Evolutionary conservation across 164 flowering plant genomes (phyloP), one percentile per base, ranked within the genome.

Genomic region (Warburgia ugandensis): DNA sequence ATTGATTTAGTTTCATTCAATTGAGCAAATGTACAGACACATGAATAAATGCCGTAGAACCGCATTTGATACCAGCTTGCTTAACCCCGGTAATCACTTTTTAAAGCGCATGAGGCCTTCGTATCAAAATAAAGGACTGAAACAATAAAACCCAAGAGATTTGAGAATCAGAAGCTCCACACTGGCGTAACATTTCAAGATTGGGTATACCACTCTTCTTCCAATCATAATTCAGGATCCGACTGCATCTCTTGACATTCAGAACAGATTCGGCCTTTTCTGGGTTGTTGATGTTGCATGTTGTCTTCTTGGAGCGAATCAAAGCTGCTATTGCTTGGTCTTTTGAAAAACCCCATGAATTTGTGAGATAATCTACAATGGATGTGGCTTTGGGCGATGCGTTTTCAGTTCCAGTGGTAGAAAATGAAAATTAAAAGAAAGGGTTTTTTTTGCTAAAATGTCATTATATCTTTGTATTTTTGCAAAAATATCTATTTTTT

Each of bases 11-110:
- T 29, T 25, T 30, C 21, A 45, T 17, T 50, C 43, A 40, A 14
- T n/a, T 9, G 6, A 6, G 42, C 17, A 8, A 58, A 12, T 10
- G 45, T 13, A 40, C n/a, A 26, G 9, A 49, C 11, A 2, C 49
- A 19, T 58, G 22, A n/a, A 43, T 32, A 14, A 50, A 50, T 40
- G 20, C 10, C 21, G 27, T 31, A 23, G 62, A 42, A 26, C 25
- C 45, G 11, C 11, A 40, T 29, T 50, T 31, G 1, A 50, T 29
- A 20, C 55, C 49, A 11, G 50, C 29, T 30, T 58, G 21, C 38
- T 39, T 22, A 9, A 43, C 48, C 31, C 22, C 13, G 16, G 37
- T 16, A 16, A 43, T 16, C 22, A n/a, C 7, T 16, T 50, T 12
- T 29, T 50, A 26, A 3, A 58, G 27, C 38, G 25, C 12, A 11